Evolutionary conservation across 2,329 filamentous ascomycete species (phyloP).

Genomic region (Stachybotrys chartarum): DNA sequence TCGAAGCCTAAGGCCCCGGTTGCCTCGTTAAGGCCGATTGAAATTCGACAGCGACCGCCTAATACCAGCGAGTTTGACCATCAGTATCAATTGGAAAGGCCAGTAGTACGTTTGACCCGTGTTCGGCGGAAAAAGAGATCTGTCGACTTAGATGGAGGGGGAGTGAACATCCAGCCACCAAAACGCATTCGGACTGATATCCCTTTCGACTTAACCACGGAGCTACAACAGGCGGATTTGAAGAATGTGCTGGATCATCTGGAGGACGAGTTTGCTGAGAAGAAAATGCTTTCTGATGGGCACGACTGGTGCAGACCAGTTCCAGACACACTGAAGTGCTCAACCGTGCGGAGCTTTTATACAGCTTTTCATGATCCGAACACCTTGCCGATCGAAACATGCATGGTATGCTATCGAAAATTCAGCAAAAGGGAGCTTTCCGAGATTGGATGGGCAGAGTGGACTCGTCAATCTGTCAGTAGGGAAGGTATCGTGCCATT

Average conservation of each 20-base stretch:
- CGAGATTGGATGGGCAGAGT: slow-evolving; percentile 1
- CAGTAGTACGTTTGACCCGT: background rate
- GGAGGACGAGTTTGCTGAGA: background rate
- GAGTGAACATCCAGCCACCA: background rate
- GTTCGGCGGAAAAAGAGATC: background rate
- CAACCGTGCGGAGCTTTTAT: background rate
- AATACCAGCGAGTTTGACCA: background rate
- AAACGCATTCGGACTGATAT: background rate
- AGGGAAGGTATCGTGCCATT: too few species aligned
- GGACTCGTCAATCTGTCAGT: slow-evolving; percentile 1
- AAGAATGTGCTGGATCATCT: background rate
- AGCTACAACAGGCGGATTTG: background rate
- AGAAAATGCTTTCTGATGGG: background rate
- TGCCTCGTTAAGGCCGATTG: background rate
- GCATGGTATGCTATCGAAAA: slow-evolving; percentile 7
- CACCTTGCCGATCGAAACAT: background rate
- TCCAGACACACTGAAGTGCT: background rate
- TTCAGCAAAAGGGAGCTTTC: background rate
- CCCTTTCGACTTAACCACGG: background rate
- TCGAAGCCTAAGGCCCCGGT: background rate
- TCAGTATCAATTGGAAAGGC: background rate
- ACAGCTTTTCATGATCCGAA: background rate
- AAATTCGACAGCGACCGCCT: background rate
- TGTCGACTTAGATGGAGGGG: background rate
- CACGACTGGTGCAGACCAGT: background rate